phyloP scores from a whole-genome alignment of 495 filamentous ascomycete genomes.

The Aspergillus campestris region DNA sequence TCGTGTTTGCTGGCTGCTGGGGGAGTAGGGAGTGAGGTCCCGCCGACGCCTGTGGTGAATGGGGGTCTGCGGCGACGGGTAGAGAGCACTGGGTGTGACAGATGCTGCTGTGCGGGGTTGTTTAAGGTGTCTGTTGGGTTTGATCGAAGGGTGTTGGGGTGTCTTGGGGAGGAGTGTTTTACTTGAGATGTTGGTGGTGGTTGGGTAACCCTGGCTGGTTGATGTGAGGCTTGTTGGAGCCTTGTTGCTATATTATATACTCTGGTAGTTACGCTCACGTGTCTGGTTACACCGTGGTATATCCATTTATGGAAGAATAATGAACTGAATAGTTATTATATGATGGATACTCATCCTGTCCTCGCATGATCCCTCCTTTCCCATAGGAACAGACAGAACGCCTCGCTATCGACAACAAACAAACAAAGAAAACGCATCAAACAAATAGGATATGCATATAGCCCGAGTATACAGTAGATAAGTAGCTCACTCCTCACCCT shows the following conservation, averaged over 20 bases:
- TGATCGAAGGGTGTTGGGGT: slow-evolving; percentile 1
- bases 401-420: slow-evolving; percentile 15
- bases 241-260: too few species aligned
- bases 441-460: background rate
- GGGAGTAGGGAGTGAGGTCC: slow-evolving; percentile 1
- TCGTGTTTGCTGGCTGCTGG: too few species aligned
- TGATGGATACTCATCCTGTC: too few species aligned
- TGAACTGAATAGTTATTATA: too few species aligned
- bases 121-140: slow-evolving; percentile 2
- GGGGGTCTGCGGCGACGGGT: background rate
- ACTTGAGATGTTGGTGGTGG: too few species aligned
- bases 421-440: slow-evolving; percentile 6
- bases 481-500: slow-evolving; percentile 26
- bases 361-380: background rate
- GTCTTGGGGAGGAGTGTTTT: background rate
- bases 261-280: too few species aligned
- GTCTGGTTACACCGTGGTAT: too few species aligned
- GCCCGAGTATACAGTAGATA: too few species aligned
- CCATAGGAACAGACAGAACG: slow-evolving; percentile 3
- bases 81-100: background rate
- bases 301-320: too few species aligned
- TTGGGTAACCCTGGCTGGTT: too few species aligned
- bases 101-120: slow-evolving; percentile 4
- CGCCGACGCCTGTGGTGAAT: slow-evolving; percentile 4
- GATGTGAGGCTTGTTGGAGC: too few species aligned